Conservation (phyloP, 306 rosid species). For the Cucurbita maxima region DNA sequence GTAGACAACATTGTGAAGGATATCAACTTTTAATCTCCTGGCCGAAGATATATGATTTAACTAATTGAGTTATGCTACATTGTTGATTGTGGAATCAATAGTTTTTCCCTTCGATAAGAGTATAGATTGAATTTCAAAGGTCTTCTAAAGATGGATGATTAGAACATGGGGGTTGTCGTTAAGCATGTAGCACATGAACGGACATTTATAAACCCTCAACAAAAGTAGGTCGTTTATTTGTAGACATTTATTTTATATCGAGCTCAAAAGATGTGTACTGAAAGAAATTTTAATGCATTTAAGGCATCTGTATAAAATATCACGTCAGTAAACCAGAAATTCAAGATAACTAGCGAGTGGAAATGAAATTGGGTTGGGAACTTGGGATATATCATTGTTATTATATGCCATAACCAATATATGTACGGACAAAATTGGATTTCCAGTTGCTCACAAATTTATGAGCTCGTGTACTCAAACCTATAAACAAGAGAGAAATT, state of each 20-base stretch:
- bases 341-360: background rate
- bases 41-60: no score
- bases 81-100: no score
- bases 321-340: background rate
- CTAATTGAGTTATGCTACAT: background rate
- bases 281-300: background rate
- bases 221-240: background rate
- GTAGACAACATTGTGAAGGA: background rate
- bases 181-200: background rate
- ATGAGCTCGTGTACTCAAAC: slow-evolving; percentile 2
- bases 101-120: background rate
- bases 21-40: no score
- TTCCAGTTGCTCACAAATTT: slow-evolving; percentile 3
- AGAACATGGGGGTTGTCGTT: no score
- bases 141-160: background rate
- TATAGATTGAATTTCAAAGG: background rate
- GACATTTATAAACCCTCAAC: background rate
- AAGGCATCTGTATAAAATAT: background rate
- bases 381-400: background rate
- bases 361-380: background rate
- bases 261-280: background rate
- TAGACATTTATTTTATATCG: background rate
- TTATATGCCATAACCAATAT: slow-evolving; percentile 5
- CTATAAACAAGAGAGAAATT: background rate
- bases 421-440: slow-evolving; percentile 15